Evolutionary conservation across 1,284 basidiomycete species (phyloP), one percentile per base, ranked within the genome.

Genomic region (Sporisorium scitamineum): DNA sequence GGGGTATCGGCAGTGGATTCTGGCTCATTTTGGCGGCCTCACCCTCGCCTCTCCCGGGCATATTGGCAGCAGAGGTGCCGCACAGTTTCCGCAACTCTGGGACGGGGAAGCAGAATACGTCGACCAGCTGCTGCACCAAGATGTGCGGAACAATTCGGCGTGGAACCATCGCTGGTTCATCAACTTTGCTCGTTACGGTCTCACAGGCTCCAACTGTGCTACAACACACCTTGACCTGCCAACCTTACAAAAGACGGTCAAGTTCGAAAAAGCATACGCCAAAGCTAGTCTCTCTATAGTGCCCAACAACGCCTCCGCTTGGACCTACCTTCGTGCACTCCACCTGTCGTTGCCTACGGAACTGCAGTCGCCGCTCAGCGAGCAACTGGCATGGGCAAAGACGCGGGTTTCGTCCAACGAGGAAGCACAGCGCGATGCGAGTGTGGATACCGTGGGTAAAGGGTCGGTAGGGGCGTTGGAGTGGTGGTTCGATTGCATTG

Each of bases 141-240:
- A 99, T 85, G 88, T 96, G 41, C 87, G 95, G 79, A 99, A 99
- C 86, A 99, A 99, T 84, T 95, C 93, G 45, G 97, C 94, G 16
- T 99, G 96, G 96, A 94, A 96, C 84, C 97, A 98, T 88, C 91
- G 96, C 26, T 98, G 94, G 89, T 98, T 96, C 85, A 89, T 94
- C 56, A 89, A 92, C n/a, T 94, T 94, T 79, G 59, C 55, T 4
- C 62, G 72, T 1, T 67, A 53, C 44, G 67, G 67, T n/a, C 53
- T 66, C 42, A 60, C 61, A 51, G 62, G 59, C 1, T 27, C 24
- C 24, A 26, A 31, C 16, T 24, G 20, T 16, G 18, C 41, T 26
- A 24, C n/a, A 29, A 7, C 5, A 24, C 39, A 48, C 27, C 29
- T 47, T 1, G 37, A 58, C 3, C 34, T 50, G 20, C 27, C 54